A percentile compares a stretch with the other conserved stretches of the same genome.
Evolutionary conservation across 805 yeast species (phyloP).

Genomic region (Ogataea nitratoaversa): DNA sequence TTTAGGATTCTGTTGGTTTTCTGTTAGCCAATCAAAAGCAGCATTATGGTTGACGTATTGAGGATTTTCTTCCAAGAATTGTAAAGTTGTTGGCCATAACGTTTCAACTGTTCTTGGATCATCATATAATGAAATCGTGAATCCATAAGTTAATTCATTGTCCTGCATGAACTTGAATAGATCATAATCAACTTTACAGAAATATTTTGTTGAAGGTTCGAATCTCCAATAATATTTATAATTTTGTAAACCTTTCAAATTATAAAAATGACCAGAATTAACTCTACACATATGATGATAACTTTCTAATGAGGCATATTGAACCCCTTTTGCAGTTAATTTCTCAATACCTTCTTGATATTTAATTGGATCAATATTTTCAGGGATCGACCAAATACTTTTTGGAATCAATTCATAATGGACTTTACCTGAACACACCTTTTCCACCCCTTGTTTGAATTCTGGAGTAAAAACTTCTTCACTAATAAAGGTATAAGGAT

Average conservation of each 20-base stretch:
- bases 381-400: constrained; percentile 58
- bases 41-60: constrained; percentile 54
- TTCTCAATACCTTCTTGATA: constrained; percentile 11
- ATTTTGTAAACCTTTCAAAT: constrained; percentile 57
- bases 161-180: constrained; percentile 79
- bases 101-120: constrained; percentile 60
- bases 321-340: constrained; percentile 41
- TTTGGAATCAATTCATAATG: constrained; percentile 28
- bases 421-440: constrained; percentile 29
- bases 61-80: constrained; percentile 58
- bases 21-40: constrained; percentile 65
- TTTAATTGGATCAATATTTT: constrained; percentile 41
- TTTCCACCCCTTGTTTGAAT: constrained; percentile 44
- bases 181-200: constrained; percentile 76
- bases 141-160: constrained; percentile 66
- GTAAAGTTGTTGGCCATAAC: constrained; percentile 69
- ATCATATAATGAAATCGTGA: constrained; percentile 70
- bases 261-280: constrained; percentile 79
- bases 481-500: constrained; percentile 72
- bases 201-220: constrained; percentile 73
- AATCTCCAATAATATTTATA: constrained; percentile 93
- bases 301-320: constrained; percentile 69
- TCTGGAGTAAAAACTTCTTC: constrained; percentile 57
- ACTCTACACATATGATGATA: constrained; percentile 88
- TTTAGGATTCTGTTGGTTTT: constrained; percentile 61